Base-by-base conservation (phyloP, 306 rosid species). In the Sophora flavescens region DNA sequence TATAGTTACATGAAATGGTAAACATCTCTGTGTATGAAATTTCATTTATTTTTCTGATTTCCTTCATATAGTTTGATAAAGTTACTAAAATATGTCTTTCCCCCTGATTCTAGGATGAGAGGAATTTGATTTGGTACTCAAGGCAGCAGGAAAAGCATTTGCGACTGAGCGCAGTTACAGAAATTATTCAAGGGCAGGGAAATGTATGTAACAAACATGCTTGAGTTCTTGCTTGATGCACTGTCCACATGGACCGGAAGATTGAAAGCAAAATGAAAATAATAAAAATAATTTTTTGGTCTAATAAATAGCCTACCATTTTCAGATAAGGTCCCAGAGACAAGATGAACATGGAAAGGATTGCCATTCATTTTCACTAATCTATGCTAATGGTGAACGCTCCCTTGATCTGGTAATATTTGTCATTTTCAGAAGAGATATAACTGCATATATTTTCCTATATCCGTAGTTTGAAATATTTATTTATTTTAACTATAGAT, bases 331-430 rank as follows among this genome's bases (percentile, higher is more conserved):
- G 78, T 79, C 87, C 56, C 88, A 72, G 77, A 82, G 82, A 84
- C 96, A 86, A 62, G 81, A 75, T 47, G 91, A 87, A 72, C 82
- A 77, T 2, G 92, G 81, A 74, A 91, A 76, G 83, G 92, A 88
- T 80, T 77, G 85, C 47, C 88, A 86, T 69, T 93, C 96, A 1
- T 91, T 93, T 81, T 93, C 98, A 0, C 86, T 93, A 45, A 77
- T 89, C 70, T 88, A 85, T 75, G 87, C 91, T 32, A 82, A 85
- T 41, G 91, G 93, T n/a, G 93, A 91, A 86, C 84, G 86, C 70
- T 84, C 96, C 4, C 96, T 93, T 70, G 90, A 89, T 84, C 85
- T 93, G 95, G 98, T 93, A 91, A n/a, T 63, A 50, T 47, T 41
- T 63, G 18, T 63, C 33, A 16, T 68, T 48, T 67, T 42, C 47